Evolutionary conservation across 306 rosid genomes (phyloP), one percentile per base, ranked within the genome.

Genomic region (Cicer judaicum): DNA sequence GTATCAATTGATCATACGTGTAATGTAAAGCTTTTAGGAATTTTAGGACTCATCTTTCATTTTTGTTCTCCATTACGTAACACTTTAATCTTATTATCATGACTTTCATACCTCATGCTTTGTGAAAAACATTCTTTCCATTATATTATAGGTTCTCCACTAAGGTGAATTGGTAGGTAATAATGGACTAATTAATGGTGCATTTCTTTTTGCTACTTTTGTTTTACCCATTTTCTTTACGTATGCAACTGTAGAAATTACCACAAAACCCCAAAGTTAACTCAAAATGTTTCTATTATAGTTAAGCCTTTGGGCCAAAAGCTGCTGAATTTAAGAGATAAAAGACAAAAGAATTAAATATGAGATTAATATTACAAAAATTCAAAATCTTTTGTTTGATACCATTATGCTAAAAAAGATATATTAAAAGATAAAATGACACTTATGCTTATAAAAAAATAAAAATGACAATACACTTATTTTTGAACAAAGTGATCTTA

Each of bases 31-130:
- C 11, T 66, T 44, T 66, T 43, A 43, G 52, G 16, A 40, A 8
- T 10, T 43, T 10, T 12, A 43, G 24, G 72, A 67, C 56, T 67
- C 72, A 21, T 44, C 42, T 67, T 67, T 46, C 72, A 44, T 43
- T 64, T 16, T 64, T 59, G 16, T 65, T 43, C 56, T 46, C 42
- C 42, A 43, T 29, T 46, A 46, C 53, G 72, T 67, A 67, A 46
- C 56, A 75, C 56, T 57, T 61, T 24, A 57, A 47, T 57, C 29
- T 19, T 5, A 41, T 19, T 39, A 4, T 68, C 2, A 19, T 59
- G 76, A 43, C 62, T 75, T 63, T 64, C 18, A 40, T 64, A 19
- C 72, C 12, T 67, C 72, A 66, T 56, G 34, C 56, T 57, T 72
- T 44, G 43, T n/a, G 8, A 10, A 70, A 72, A 41, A 36, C n/a